Conservation (phyloP, 148 eudicot species). For the Amaranthus hypochondriacus region DNA sequence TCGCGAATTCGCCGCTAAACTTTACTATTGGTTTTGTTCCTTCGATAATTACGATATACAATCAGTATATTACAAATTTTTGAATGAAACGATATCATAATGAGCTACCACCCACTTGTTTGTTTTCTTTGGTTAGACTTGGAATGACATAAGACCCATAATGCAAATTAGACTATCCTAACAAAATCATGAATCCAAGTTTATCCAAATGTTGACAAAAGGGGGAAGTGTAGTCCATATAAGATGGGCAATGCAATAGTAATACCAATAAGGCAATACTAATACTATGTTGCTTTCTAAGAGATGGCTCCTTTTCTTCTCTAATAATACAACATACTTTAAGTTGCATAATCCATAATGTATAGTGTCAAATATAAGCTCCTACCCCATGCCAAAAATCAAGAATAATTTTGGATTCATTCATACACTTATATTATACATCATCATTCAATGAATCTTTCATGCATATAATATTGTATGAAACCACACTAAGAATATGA, state of each 20-base stretch:
- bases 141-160: slow-evolving; percentile 10
- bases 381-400: background rate
- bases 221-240: slow-evolving; percentile 4
- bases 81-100: too few relatives aligned
- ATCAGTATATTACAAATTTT: too few relatives aligned
- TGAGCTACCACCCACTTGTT: too few relatives aligned
- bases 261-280: slow-evolving; percentile 9
- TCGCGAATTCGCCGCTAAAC: too few relatives aligned
- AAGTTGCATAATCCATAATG: background rate
- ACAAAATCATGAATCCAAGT: background rate
- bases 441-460: background rate
- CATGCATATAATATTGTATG: background rate
- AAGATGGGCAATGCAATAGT: too few relatives aligned
- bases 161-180: slow-evolving; percentile 9
- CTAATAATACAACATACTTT: too few relatives aligned
- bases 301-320: background rate
- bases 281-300: slow-evolving; percentile 4
- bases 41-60: too few relatives aligned
- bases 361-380: background rate
- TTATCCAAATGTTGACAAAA: slow-evolving; percentile 14
- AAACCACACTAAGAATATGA: slow-evolving; percentile 10
- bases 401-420: background rate
- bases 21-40: too few relatives aligned
- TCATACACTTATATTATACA: background rate
- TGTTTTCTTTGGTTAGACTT: background rate